These are phyloP conservation scores for Edaphochlamys debaryana DNA, from an alignment of 139 green algal genomes.

Conservation along the genomic window DNA sequence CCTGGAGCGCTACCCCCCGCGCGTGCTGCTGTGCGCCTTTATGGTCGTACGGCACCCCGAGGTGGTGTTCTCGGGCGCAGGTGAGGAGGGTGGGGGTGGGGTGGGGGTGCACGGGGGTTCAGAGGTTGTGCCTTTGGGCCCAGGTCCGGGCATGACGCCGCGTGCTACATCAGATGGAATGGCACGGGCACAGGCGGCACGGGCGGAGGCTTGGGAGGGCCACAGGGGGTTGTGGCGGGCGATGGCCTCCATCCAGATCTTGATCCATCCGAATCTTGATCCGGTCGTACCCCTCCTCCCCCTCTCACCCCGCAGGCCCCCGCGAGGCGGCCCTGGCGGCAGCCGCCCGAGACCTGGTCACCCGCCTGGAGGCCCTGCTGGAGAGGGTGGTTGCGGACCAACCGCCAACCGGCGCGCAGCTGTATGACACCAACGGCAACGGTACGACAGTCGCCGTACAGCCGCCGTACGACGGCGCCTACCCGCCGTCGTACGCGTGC, in stretches of 20 bases:
- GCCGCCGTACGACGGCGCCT: not conserved
- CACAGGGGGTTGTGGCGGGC: too few relatives aligned
- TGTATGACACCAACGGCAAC: too few relatives aligned
- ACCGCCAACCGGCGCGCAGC: too few relatives aligned
- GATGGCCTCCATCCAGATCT: too few relatives aligned
- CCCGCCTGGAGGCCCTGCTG: slow-evolving; percentile 78
- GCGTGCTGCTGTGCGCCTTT: slow-evolving; percentile 89
- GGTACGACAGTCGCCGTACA: not conserved
- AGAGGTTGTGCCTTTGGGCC: not conserved
- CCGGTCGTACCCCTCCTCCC: too few relatives aligned
- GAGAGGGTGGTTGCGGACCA: not conserved
- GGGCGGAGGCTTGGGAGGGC: too few relatives aligned
- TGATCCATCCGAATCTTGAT: too few relatives aligned
- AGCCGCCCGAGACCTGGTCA: slow-evolving; percentile 66
- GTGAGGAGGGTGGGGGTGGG: not conserved
- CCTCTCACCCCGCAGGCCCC: not conserved
- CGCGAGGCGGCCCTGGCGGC: slow-evolving; percentile 67
- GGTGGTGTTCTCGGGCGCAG: slow-evolving; percentile 63
- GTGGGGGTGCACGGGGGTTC: not conserved
- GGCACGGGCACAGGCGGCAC: too few relatives aligned
- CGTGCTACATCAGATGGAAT: too few relatives aligned
- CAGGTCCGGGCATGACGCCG: too few relatives aligned
- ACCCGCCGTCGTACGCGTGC: not conserved
- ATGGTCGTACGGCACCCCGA: slow-evolving; percentile 89
- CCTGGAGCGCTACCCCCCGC: slow-evolving; percentile 81